These are phyloP conservation scores for Septoria petroselini DNA, from an alignment of 2,329 filamentous ascomycete genomes.

Conservation along the genomic window DNA sequence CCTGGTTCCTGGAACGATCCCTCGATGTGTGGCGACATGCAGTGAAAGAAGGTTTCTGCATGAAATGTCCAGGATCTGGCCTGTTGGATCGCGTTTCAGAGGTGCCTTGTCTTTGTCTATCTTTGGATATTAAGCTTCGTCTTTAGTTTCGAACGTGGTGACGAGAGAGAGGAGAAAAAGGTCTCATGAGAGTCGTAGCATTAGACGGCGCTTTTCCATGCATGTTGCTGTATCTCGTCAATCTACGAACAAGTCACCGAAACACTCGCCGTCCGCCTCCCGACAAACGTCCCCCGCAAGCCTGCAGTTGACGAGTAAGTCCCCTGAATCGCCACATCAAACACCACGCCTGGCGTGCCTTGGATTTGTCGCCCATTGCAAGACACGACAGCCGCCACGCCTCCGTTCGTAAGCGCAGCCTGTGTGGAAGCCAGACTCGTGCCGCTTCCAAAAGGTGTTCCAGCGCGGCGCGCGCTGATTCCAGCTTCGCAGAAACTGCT, in stretches of 20 bases:
- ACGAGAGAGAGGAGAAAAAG: too few species aligned
- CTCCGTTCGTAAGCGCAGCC: conserved; percentile 15
- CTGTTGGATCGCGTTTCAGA: too few species aligned
- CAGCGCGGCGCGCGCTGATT: conserved; percentile 12
- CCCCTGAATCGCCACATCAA: conserved; percentile 5
- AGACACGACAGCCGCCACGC: conserved; percentile 9
- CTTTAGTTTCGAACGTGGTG: too few species aligned
- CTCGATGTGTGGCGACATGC: too few species aligned
- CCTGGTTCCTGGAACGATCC: too few species aligned
- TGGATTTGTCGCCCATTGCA: conserved; percentile 12
- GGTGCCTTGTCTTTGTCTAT: too few species aligned
- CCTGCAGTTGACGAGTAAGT: conserved; percentile 4
- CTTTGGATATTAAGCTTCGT: too few species aligned
- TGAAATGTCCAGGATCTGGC: too few species aligned
- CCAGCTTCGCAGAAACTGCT: conserved; percentile 18
- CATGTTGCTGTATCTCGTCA: too few species aligned
- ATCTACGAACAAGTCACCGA: conserved; percentile 14
- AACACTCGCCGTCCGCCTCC: conserved; percentile 10
- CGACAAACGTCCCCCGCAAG: conserved; percentile 12
- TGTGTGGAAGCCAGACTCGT: conserved; percentile 12
- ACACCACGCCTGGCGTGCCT: conserved; percentile 5
- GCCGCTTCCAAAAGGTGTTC: conserved; percentile 1
- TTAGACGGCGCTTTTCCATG: too few species aligned
- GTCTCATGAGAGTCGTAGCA: too few species aligned
- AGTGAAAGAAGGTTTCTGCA: too few species aligned